Evolutionary conservation across 1,284 basidiomycete species (phyloP).

Genomic region (Meira miltonrushii): DNA sequence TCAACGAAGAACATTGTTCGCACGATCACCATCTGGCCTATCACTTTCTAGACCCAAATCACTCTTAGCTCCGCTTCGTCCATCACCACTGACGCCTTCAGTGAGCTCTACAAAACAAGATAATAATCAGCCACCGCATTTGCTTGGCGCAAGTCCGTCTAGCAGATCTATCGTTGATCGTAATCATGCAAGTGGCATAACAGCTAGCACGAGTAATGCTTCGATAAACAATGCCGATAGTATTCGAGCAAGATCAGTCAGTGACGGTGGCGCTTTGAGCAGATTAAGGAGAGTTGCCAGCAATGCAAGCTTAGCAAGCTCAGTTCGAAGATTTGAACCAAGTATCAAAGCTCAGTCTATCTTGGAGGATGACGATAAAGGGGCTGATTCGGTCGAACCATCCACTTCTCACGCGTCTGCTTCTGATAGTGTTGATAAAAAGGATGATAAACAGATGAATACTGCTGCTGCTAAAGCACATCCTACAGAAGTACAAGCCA

Average conservation of each 20-base stretch:
- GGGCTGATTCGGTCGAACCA: too few species aligned
- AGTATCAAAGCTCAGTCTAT: too few species aligned
- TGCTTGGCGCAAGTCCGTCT: neutral
- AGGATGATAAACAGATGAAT: too few species aligned
- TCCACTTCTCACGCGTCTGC: too few species aligned
- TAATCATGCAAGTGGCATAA: neutral
- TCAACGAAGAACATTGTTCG: too few species aligned
- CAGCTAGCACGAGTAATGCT: too few species aligned
- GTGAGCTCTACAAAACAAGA: neutral
- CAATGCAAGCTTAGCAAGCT: constrained; percentile 9
- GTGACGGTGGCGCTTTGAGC: neutral
- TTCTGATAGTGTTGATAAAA: too few species aligned
- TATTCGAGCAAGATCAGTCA: neutral
- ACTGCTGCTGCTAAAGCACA: too few species aligned
- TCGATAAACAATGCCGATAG: too few species aligned
- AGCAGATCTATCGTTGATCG: neutral
- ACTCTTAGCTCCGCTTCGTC: neutral
- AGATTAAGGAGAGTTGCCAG: constrained; percentile 14
- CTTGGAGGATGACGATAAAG: too few species aligned
- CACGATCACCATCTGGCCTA: neutral
- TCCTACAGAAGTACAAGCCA: too few species aligned
- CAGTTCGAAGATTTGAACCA: neutral
- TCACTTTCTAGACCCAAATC: neutral
- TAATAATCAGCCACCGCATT: neutral
- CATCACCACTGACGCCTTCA: neutral